phyloP scores from a whole-genome alignment of 495 filamentous ascomycete species.

The Glonium stellatum region DNA sequence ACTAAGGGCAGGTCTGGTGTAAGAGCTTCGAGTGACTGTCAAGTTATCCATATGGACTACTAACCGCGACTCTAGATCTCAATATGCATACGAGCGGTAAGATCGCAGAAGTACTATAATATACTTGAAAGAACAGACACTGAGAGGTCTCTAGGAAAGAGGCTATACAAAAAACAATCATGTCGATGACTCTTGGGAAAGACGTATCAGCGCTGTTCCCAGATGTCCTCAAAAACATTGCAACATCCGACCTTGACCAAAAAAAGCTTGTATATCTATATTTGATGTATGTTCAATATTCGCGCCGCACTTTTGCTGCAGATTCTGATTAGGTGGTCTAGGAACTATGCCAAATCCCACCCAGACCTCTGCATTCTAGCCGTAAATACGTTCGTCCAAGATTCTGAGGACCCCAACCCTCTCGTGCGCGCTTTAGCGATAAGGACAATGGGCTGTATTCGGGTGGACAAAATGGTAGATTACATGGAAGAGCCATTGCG shows the following conservation, averaged over 20 bases:
- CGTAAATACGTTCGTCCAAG: constrained; percentile 98
- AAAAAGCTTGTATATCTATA: constrained; percentile 99
- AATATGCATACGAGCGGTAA: constrained; percentile 95
- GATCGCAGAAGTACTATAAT: constrained; percentile 13
- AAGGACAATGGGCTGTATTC: constrained; percentile 98
- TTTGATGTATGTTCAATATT: constrained; percentile 59
- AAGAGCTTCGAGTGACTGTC: constrained; percentile 28
- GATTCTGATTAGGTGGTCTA: constrained; percentile 31
- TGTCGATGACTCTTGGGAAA: constrained; percentile 98
- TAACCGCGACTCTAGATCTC: constrained; percentile 51
- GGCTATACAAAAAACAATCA: constrained; percentile 98
- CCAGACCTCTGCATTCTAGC: constrained; percentile 98
- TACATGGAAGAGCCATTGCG: constrained; percentile 98
- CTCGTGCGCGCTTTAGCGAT: constrained; percentile 91
- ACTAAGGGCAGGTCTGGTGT: constrained; percentile 89
- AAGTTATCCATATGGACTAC: constrained; percentile 1
- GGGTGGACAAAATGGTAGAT: constrained; percentile 99
- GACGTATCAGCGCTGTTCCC: constrained; percentile 97
- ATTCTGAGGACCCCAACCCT: constrained; percentile 97
- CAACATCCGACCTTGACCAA: constrained; percentile 88
- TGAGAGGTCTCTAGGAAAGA: constrained; percentile 63
- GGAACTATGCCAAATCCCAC: constrained; percentile 99
- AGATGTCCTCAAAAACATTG: constrained; percentile 98
- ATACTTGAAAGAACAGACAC: constrained; percentile 13
- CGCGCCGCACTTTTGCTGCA: not conserved